Conservation (phyloP, 2,329 filamentous ascomycete genomes). For the Chaetomiaceae sp. region DNA sequence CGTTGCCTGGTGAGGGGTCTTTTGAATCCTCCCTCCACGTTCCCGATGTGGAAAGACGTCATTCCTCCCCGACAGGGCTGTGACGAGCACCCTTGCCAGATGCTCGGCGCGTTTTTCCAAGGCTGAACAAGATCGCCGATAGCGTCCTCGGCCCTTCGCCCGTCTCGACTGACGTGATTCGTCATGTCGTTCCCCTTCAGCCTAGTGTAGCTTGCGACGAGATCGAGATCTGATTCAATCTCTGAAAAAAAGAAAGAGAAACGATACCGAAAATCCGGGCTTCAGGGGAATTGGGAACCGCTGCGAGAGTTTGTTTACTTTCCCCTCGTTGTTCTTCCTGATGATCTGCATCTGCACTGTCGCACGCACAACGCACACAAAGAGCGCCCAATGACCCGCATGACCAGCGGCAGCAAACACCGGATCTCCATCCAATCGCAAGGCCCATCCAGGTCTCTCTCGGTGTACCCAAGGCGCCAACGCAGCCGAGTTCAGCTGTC, state of each 20-base stretch:
- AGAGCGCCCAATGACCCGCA: conserved; percentile 17
- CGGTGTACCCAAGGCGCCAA: conserved; percentile 15
- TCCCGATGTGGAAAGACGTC: conserved; percentile 22
- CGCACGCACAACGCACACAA: not conserved
- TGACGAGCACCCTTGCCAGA: conserved; percentile 5
- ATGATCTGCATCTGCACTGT: conserved; percentile 7
- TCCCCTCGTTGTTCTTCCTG: not conserved
- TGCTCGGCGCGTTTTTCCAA: conserved; percentile 19
- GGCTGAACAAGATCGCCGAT: conserved; percentile 23
- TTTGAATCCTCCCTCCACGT: conserved; percentile 4
- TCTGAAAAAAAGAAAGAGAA: not conserved
- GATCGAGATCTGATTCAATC: conserved; percentile 13
- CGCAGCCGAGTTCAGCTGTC: conserved; percentile 14
- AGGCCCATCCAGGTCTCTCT: conserved; percentile 6
- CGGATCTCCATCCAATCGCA: conserved; percentile 20
- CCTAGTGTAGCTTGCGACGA: conserved; percentile 11
- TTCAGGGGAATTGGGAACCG: no score
- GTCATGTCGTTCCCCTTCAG: not conserved
- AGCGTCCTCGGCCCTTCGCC: conserved; percentile 7
- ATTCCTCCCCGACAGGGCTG: conserved; percentile 19
- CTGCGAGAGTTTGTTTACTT: conserved; percentile 24
- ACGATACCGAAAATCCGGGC: no score
- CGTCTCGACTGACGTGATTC: conserved; percentile 7
- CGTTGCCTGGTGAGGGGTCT: conserved; percentile 13
- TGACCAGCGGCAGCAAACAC: conserved; percentile 15